Percentiles rank a stretch among this genome's conserved stretches.
These are phyloP conservation scores for Afroboletus lepidellus DNA, from an alignment of 1,284 basidiomycete species.

Conservation along the genomic window DNA sequence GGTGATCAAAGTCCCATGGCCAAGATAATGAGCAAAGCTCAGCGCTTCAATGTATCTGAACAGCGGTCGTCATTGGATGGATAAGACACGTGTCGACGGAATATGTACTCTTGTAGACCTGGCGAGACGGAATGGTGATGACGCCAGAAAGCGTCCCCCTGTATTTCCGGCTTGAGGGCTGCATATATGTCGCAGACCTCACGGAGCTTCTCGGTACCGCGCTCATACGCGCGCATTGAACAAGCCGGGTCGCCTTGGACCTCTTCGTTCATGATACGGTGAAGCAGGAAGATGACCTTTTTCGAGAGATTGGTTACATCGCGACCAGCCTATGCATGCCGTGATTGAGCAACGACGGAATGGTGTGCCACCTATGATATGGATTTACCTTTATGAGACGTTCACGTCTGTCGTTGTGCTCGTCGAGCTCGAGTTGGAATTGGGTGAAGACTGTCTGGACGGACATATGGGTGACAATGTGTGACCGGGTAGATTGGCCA, in stretches of 20 bases:
- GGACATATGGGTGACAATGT: conserved; percentile 14
- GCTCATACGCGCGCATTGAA: conserved; percentile 46
- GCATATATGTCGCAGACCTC: conserved; percentile 72
- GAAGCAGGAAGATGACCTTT: conserved; percentile 91
- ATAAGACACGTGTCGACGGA: not conserved
- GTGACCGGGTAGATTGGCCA: too few species aligned
- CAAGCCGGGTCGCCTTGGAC: conserved; percentile 36
- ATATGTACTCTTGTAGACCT: conserved; percentile 66
- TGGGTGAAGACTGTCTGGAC: conserved; percentile 47
- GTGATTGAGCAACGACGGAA: conserved; percentile 7
- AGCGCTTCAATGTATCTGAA: conserved; percentile 83
- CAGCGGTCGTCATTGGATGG: conserved; percentile 14
- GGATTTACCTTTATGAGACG: conserved; percentile 77
- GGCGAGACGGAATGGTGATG: conserved; percentile 77
- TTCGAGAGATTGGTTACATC: conserved; percentile 94
- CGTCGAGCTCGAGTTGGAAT: conserved; percentile 73
- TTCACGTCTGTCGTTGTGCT: conserved; percentile 73
- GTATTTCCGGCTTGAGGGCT: conserved; percentile 61
- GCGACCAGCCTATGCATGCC: conserved; percentile 58
- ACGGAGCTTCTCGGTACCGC: conserved; percentile 65
- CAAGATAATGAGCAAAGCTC: conserved; percentile 86
- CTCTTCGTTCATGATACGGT: conserved; percentile 67
- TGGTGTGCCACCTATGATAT: not conserved
- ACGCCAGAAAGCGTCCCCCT: conserved; percentile 76
- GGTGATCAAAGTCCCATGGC: conserved; percentile 69